Conservation (phyloP, 345 rosid species). For the Turritis glabra region DNA sequence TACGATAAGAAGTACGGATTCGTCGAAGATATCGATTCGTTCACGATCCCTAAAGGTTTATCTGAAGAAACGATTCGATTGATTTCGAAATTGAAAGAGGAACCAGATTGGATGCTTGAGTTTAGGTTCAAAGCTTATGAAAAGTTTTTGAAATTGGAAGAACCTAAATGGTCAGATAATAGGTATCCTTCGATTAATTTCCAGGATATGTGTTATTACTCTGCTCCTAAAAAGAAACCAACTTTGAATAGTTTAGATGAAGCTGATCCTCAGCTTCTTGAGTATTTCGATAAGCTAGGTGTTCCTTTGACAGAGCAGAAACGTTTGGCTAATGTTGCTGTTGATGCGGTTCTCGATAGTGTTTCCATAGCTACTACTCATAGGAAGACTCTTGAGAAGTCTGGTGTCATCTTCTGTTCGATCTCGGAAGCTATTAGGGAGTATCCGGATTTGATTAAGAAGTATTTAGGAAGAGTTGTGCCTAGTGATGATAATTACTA, state of each 20-base stretch:
- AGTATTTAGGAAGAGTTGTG: constrained; percentile 87
- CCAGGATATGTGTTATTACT: constrained; percentile 86
- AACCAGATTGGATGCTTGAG: constrained; percentile 92
- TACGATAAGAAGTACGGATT: constrained; percentile 80
- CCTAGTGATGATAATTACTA: constrained; percentile 87
- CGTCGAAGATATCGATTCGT: constrained; percentile 67
- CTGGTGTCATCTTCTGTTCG: constrained; percentile 88
- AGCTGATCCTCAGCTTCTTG: constrained; percentile 79
- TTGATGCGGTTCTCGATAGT: constrained; percentile 91
- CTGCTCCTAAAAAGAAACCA: constrained; percentile 88
- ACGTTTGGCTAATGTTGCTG: constrained; percentile 82
- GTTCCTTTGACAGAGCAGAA: constrained; percentile 76
- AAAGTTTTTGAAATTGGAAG: constrained; percentile 64
- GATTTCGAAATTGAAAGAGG: constrained; percentile 72
- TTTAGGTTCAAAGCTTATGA: constrained; percentile 75
- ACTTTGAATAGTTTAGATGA: constrained; percentile 79
- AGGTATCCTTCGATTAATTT: constrained; percentile 64
- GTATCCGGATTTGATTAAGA: constrained; percentile 75
- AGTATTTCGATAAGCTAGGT: constrained; percentile 73
- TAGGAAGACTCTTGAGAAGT: constrained; percentile 64
- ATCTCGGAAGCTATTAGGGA: constrained; percentile 85
- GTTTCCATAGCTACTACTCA: constrained; percentile 91
- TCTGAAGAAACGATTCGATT: constrained; percentile 62
- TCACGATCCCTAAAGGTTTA: constrained; percentile 83
- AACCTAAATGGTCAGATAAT: constrained; percentile 93